phyloP scores from a whole-genome alignment of 2,329 filamentous ascomycete species.

The Aspergillus terreus region DNA sequence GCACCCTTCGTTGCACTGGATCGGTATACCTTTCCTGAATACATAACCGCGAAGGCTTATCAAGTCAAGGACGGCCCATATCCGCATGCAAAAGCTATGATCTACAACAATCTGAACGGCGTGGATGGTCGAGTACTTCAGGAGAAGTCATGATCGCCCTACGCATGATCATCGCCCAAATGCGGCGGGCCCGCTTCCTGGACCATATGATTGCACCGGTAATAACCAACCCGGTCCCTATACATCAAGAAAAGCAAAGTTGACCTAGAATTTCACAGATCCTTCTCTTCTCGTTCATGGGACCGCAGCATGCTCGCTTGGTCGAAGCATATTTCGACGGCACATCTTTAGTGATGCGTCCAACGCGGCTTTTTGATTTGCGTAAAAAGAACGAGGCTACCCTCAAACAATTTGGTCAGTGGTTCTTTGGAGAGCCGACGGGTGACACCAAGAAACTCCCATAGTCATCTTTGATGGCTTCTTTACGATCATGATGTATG shows the following conservation, averaged over 20 bases:
- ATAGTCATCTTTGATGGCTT: not conserved
- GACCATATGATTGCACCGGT: slow-evolving; percentile 2
- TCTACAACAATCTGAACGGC: slow-evolving; percentile 1
- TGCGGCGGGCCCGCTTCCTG: not conserved
- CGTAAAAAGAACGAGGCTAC: not conserved
- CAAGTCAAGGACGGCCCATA: not conserved
- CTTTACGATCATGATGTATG: not conserved
- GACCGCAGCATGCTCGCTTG: slow-evolving; percentile 6
- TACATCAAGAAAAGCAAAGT: not conserved
- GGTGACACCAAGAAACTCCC: not conserved
- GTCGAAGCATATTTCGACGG: slow-evolving; percentile 6
- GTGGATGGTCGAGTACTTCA: not conserved
- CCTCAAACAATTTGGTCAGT: not conserved
- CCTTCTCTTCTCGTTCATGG: slow-evolving; percentile 4
- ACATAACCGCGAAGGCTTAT: not conserved
- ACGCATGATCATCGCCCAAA: not conserved
- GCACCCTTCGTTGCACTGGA: not conserved
- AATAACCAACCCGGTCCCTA: not conserved
- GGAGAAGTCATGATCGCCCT: slow-evolving; percentile 1
- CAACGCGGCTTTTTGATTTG: slow-evolving; percentile 3
- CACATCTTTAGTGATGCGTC: not conserved
- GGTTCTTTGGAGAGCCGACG: slow-evolving; percentile 1
- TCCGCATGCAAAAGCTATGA: slow-evolving; percentile 1
- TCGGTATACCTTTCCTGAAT: not conserved
- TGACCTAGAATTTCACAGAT: not conserved